Evolutionary conservation across 371 early-diverging fungal genomes (phyloP).

Genomic region (Batkoa obscura): DNA sequence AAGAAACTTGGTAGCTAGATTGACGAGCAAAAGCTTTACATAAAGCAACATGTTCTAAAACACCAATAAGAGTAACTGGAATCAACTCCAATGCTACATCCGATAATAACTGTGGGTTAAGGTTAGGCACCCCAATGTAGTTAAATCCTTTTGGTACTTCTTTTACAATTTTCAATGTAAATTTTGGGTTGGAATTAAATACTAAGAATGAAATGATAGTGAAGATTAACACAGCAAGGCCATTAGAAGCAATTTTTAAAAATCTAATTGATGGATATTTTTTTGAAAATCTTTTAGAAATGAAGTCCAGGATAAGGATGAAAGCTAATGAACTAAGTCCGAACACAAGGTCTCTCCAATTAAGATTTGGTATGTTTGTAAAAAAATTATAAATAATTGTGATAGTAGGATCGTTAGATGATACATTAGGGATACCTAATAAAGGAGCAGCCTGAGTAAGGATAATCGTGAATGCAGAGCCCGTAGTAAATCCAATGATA

Average conservation of each 20-base stretch:
- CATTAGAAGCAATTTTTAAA: conserved; percentile 20
- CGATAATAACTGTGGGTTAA: conserved; percentile 8
- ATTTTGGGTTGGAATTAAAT: background rate
- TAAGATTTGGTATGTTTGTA: conserved; percentile 17
- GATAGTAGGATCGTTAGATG: conserved; percentile 17
- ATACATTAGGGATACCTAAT: conserved; percentile 33
- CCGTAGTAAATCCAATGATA: conserved; percentile 49
- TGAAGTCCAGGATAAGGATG: conserved; percentile 20
- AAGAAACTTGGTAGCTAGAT: conserved; percentile 22
- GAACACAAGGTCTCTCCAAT: conserved; percentile 25
- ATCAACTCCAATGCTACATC: conserved; percentile 27
- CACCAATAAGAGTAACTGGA: conserved; percentile 42
- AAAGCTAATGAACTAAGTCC: conserved; percentile 22
- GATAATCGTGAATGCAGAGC: conserved; percentile 49
- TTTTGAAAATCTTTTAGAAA: conserved; percentile 5
- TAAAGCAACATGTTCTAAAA: conserved; percentile 71
- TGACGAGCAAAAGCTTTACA: conserved; percentile 62
- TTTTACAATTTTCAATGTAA: conserved; percentile 25
- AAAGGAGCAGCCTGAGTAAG: conserved; percentile 47
- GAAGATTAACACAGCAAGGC: conserved; percentile 26
- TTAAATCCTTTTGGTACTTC: conserved; percentile 46
- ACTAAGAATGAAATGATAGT: conserved; percentile 23
- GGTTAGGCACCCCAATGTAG: background rate
- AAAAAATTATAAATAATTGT: conserved; percentile 30
- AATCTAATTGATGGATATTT: conserved; percentile 15